Evolutionary conservation across 768 basidiomycete genomes (phyloP).

Genomic region (Clavaria fumosa): DNA sequence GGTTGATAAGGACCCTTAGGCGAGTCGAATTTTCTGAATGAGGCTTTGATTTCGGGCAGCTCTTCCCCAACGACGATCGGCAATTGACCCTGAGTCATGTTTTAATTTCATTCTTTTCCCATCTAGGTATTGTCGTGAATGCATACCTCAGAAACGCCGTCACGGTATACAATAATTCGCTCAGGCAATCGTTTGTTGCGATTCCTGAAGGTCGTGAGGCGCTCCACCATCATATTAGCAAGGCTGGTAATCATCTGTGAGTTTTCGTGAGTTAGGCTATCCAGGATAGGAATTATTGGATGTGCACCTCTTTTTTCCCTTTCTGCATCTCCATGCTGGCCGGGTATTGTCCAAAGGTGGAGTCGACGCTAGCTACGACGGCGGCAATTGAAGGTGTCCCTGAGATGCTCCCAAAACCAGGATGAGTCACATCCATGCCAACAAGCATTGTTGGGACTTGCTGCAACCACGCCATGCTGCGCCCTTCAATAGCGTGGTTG

Average conservation of each 20-base stretch:
- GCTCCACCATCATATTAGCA: conserved; percentile 47
- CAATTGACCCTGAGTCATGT: conserved; percentile 56
- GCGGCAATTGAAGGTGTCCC: conserved; percentile 75
- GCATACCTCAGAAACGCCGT: conserved; percentile 76
- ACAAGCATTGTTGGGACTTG: conserved; percentile 60
- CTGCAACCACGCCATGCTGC: conserved; percentile 44
- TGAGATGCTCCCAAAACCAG: conserved; percentile 54
- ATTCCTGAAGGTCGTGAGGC: conserved; percentile 35
- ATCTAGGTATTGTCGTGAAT: no score
- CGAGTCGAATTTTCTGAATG: conserved; percentile 37
- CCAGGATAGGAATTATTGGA: background rate
- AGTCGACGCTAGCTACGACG: conserved; percentile 66
- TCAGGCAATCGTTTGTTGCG: conserved; percentile 41
- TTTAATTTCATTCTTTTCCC: no score
- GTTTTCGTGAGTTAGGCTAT: background rate
- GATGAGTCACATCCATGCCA: conserved; percentile 74
- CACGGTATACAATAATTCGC: conserved; percentile 60
- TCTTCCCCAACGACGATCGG: conserved; percentile 45
- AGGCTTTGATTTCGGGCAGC: conserved; percentile 42
- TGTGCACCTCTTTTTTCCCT: conserved; percentile 55
- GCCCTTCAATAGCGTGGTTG: conserved; percentile 39
- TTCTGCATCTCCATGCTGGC: conserved; percentile 62
- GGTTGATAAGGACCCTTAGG: conserved; percentile 31
- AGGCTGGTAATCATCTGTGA: conserved; percentile 66
- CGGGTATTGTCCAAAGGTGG: conserved; percentile 51